Conservation (phyloP, 306 rosid genomes). For the Citrullus colocynthis region DNA sequence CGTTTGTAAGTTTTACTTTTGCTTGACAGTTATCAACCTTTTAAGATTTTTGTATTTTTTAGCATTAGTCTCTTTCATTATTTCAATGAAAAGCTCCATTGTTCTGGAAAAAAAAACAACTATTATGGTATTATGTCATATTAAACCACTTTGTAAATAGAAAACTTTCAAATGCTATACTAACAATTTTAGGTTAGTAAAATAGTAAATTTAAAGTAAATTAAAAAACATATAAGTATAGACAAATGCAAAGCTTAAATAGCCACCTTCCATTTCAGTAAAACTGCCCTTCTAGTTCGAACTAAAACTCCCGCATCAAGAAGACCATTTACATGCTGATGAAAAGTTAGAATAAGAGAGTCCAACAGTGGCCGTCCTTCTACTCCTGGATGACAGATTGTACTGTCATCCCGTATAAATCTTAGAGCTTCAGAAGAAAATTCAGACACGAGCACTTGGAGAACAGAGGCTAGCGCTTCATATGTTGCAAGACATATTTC, state of each 20-base stretch:
- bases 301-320: constrained; percentile 59
- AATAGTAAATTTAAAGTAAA: neutral
- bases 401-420: constrained; percentile 24
- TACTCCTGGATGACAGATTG: constrained; percentile 13
- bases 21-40: too few species aligned
- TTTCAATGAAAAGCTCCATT: too few species aligned
- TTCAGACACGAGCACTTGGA: constrained; percentile 39
- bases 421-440: constrained; percentile 31
- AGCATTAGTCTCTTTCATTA: too few species aligned
- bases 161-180: neutral
- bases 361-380: constrained; percentile 48
- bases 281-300: constrained; percentile 73
- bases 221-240: neutral
- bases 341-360: constrained; percentile 41
- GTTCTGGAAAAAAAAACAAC: too few species aligned
- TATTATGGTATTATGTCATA: neutral
- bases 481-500: constrained; percentile 80
- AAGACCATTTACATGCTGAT: constrained; percentile 50
- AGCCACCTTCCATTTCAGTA: constrained; percentile 73
- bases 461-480: constrained; percentile 61
- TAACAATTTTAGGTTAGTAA: neutral
- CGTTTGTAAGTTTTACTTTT: too few species aligned
- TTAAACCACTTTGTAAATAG: neutral
- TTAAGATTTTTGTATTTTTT: too few species aligned
- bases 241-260: neutral